phyloP scores from a whole-genome alignment of 352 stramenopile species.

The Globisporangium nodosum region DNA sequence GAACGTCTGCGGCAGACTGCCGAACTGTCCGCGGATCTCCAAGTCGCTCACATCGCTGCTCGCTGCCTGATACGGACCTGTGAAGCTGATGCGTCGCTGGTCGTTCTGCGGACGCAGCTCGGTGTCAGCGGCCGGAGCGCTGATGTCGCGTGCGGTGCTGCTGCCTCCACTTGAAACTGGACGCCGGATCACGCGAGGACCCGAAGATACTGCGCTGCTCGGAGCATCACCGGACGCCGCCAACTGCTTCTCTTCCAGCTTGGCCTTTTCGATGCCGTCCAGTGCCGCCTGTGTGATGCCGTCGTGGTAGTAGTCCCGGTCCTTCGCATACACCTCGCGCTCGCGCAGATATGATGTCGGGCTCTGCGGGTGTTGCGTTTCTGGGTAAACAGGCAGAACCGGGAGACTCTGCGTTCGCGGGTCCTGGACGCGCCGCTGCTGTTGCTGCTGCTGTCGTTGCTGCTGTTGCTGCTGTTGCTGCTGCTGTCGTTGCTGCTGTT shows the following conservation, averaged over 20 bases:
- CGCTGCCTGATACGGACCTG: constrained; percentile 8
- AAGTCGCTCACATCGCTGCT: constrained; percentile 9
- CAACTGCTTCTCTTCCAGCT: constrained; percentile 4
- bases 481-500: not conserved
- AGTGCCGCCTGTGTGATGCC: constrained; percentile 7
- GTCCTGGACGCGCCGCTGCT: not conserved
- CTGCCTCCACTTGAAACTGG: constrained; percentile 3
- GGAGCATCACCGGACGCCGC: not conserved
- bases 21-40: constrained; percentile 12
- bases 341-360: constrained; percentile 12
- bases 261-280: constrained; percentile 9
- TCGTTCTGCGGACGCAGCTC: not conserved
- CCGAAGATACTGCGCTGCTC: not conserved
- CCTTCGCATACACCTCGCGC: constrained; percentile 6
- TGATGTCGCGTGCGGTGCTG: not conserved
- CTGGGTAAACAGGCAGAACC: not conserved
- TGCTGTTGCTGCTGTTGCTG: not conserved
- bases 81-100: constrained; percentile 10
- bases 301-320: constrained; percentile 10
- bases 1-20: constrained; percentile 8
- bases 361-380: not conserved
- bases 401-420: constrained; percentile 1
- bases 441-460: not conserved
- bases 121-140: constrained; percentile 1
- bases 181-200: constrained; percentile 1